Evolutionary conservation across 2,329 filamentous ascomycete genomes (phyloP).

Genomic region (Rutstroemia sp.): DNA sequence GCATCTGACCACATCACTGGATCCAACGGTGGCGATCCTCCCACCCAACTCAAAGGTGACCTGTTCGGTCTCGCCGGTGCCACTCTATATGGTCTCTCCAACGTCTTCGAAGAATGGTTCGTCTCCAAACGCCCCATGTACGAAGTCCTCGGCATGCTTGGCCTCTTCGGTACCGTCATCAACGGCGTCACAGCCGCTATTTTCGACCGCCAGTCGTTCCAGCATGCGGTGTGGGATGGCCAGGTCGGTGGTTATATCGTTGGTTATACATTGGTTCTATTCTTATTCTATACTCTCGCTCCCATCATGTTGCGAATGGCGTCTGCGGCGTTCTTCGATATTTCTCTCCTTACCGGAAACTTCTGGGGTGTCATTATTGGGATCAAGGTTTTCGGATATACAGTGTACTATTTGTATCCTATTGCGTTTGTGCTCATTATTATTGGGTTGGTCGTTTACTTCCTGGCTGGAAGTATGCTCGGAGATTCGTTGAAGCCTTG

Average conservation of each 20-base stretch:
- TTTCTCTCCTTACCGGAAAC: slow-evolving; percentile 85
- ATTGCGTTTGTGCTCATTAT: slow-evolving; percentile 94
- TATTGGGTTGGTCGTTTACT: slow-evolving; percentile 78
- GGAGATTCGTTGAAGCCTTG: slow-evolving; percentile 93
- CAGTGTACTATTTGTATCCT: slow-evolving; percentile 85
- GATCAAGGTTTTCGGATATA: slow-evolving; percentile 72
- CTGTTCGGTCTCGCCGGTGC: slow-evolving; percentile 85
- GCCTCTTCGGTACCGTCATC: slow-evolving; percentile 81
- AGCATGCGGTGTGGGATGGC: slow-evolving; percentile 54
- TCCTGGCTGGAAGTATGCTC: slow-evolving; percentile 71
- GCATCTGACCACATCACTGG: slow-evolving; percentile 81
- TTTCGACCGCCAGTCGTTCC: slow-evolving; percentile 75
- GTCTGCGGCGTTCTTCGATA: slow-evolving; percentile 92
- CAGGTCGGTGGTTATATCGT: slow-evolving; percentile 72
- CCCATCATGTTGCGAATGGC: slow-evolving; percentile 86
- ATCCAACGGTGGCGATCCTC: slow-evolving; percentile 57
- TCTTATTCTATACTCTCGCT: slow-evolving; percentile 79
- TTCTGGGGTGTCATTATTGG: slow-evolving; percentile 97
- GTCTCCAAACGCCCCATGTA: slow-evolving; percentile 82
- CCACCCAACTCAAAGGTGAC: slow-evolving; percentile 81
- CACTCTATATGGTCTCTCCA: slow-evolving; percentile 83
- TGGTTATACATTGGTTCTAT: slow-evolving; percentile 81
- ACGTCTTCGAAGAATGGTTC: slow-evolving; percentile 91
- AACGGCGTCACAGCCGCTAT: slow-evolving; percentile 87
- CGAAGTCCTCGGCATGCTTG: slow-evolving; percentile 88